Conservation (phyloP, 1,139 yeast genomes). For the Geotrichum reessii region DNA sequence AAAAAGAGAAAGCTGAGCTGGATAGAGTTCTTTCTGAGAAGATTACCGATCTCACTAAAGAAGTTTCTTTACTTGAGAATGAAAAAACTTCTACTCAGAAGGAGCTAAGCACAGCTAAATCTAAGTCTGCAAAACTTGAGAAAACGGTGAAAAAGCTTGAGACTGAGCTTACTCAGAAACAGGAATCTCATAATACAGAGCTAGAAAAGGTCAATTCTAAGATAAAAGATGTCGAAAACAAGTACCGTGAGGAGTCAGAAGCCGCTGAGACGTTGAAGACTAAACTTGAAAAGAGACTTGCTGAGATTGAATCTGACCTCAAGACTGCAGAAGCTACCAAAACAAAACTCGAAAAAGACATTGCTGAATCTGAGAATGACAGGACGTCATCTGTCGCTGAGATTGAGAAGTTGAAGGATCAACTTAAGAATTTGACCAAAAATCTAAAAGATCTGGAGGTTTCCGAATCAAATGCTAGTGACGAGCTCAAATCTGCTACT, state of each 20-base stretch:
- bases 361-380: constrained; percentile 6
- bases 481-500: background rate
- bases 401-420: constrained; percentile 12
- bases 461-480: background rate
- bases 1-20: constrained; percentile 17
- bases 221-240: background rate
- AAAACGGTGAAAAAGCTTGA: constrained; percentile 8
- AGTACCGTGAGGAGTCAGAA: background rate
- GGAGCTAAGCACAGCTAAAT: constrained; percentile 12
- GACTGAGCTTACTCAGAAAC: background rate
- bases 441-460: constrained; percentile 1
- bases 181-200: background rate
- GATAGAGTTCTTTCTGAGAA: constrained; percentile 4
- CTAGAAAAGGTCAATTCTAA: background rate
- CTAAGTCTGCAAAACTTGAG: constrained; percentile 10
- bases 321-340: background rate
- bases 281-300: constrained; percentile 1
- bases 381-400: constrained; percentile 5
- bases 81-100: background rate
- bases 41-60: background rate
- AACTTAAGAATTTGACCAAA: constrained; percentile 7
- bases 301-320: background rate
- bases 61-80: constrained; percentile 6
- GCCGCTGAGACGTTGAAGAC: background rate
- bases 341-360: background rate